A percentile compares a stretch with the other conserved stretches of the same genome.
These are phyloP conservation scores for Stylonectria norvegica DNA, from an alignment of 2,329 filamentous ascomycete genomes.

Conservation along the genomic window DNA sequence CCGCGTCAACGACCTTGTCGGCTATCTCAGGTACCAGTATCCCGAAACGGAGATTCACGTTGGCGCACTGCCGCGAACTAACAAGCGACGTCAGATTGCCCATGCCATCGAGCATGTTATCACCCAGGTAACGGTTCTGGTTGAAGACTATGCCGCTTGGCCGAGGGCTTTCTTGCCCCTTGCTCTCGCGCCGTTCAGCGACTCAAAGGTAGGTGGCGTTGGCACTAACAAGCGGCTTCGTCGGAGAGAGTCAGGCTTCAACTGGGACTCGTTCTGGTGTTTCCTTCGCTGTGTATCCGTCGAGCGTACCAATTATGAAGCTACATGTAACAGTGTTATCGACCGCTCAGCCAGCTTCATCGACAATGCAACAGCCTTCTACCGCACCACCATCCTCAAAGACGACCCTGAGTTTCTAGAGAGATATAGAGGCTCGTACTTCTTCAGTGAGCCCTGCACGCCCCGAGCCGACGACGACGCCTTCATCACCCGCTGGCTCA, in stretches of 20 bases:
- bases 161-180: constrained; percentile 6
- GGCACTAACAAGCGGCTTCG: constrained; percentile 9
- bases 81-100: constrained; percentile 16
- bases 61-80: constrained; percentile 12
- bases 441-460: constrained; percentile 7
- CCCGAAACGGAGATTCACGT: constrained; percentile 10
- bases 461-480: constrained; percentile 11
- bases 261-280: constrained; percentile 2
- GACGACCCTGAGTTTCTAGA: constrained; percentile 2
- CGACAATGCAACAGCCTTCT: constrained; percentile 6
- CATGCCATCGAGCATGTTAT: constrained; percentile 8
- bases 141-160: constrained; percentile 17
- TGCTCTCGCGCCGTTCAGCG: constrained; percentile 10
- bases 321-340: constrained; percentile 3
- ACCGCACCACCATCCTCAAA: constrained; percentile 5
- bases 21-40: neutral
- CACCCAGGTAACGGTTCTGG: constrained; percentile 7
- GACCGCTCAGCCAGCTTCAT: constrained; percentile 9
- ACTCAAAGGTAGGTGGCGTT: constrained; percentile 7
- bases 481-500: constrained; percentile 11
- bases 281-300: constrained; percentile 10
- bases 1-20: constrained; percentile 2
- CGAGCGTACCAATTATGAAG: constrained; percentile 5
- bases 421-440: constrained; percentile 11
- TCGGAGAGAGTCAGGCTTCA: neutral